These are phyloP conservation scores for Pyrenopolyporus hunteri DNA, from an alignment of 495 filamentous ascomycete genomes.

Conservation along the genomic window DNA sequence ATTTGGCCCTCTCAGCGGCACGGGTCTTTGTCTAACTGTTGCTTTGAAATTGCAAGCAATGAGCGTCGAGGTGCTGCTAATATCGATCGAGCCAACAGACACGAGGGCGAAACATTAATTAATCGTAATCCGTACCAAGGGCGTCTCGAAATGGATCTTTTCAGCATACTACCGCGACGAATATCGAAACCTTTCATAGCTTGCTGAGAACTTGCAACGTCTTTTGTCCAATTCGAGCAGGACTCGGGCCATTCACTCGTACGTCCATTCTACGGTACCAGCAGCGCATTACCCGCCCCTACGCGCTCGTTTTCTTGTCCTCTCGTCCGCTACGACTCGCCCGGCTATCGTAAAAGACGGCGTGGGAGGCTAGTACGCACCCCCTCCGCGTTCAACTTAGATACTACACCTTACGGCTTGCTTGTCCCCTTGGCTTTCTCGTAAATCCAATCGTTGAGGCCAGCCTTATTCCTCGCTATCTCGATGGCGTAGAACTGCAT, in stretches of 20 bases:
- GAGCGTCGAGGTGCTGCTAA: not conserved
- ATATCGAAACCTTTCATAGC: not conserved
- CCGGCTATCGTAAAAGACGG: not conserved
- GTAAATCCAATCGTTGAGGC: constrained; percentile 96
- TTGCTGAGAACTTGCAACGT: not conserved
- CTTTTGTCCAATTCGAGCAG: not conserved
- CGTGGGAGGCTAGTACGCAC: not conserved
- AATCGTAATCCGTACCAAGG: not conserved
- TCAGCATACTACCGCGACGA: not conserved
- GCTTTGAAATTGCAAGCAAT: not conserved
- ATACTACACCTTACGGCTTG: constrained; percentile 18
- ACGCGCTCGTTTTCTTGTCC: not conserved
- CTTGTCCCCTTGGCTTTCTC: constrained; percentile 64
- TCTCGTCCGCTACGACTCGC: no score
- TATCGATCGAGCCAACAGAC: not conserved
- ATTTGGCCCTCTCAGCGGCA: not conserved
- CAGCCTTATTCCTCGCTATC: constrained; percentile 86
- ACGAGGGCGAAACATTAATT: no score
- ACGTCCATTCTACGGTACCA: constrained; percentile 16
- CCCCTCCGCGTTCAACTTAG: not conserved
- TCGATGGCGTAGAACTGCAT: constrained; percentile 99
- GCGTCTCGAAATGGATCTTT: not conserved
- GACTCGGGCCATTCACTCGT: not conserved
- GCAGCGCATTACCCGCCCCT: not conserved
- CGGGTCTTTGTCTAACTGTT: constrained; percentile 14